Evolutionary conservation across 306 rosid species (phyloP), one percentile per base, ranked within the genome.

Genomic region (Clitoria ternatea): DNA sequence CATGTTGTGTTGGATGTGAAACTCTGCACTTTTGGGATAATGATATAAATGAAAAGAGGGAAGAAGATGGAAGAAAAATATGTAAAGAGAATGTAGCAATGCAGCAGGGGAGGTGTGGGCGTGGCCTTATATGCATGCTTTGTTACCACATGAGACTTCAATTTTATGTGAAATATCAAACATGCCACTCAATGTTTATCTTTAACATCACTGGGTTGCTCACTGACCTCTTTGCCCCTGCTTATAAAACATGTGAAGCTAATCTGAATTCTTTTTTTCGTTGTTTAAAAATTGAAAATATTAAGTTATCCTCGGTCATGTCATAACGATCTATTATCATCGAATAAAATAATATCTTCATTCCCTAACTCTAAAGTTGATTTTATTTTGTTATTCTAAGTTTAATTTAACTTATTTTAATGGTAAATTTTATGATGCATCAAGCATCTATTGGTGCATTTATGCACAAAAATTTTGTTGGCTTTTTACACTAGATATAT

Each of bases 81-180:
- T n/a, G n/a, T n/a, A n/a, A n/a, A 57, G 50, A 30, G 8, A 23
- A 74, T 35, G 39, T 63, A 61, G 55, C 33, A 42, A 56, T 27
- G 42, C 53, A 7, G 69, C 17, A 69, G 20, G 0, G 19, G 33
- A 4, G 66, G 53, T 74, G 23, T 10, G 77, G 77, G 79, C 26
- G 24, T 9, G 66, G 69, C 73, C 79, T 91, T 91, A 83, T 88
- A 91, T 88, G 92, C 90, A 88, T 85, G 86, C 50, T 73, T 37
- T 36, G 54, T 19, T 76, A 55, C 64, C 0, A 68, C 7, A 81
- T 64, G 19, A 75, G 71, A 77, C 97, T 56, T 44, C 7, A 43
- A 56, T 64, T 80, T 43, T 1, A 2, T 2, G 17, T 24, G 27
- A 70, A 79, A 80, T 77, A 35, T 75, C 74, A 2, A 52, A 6